These are phyloP conservation scores for Beauveria asiatica DNA, from an alignment of 2,329 filamentous ascomycete genomes.

Conservation along the genomic window DNA sequence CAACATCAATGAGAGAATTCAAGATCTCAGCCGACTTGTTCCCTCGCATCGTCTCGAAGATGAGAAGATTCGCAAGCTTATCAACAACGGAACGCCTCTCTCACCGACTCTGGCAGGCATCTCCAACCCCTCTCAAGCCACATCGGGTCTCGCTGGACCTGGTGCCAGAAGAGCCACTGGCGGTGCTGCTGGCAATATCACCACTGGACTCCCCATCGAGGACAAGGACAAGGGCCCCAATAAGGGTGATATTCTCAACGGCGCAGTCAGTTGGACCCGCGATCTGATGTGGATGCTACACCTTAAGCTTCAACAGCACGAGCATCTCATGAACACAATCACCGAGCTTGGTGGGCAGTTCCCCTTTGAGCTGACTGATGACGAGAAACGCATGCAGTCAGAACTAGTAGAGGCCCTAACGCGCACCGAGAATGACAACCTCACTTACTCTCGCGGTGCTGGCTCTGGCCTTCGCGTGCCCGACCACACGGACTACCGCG, in stretches of 20 bases:
- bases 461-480: conserved; percentile 86
- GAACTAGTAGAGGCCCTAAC: conserved; percentile 82
- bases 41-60: conserved; percentile 89
- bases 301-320: conserved; percentile 80
- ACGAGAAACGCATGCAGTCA: conserved; percentile 90
- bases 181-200: conserved; percentile 68
- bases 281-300: conserved; percentile 97
- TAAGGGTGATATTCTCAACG: conserved; percentile 97
- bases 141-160: conserved; percentile 78
- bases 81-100: conserved; percentile 83
- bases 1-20: conserved; percentile 98
- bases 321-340: conserved; percentile 72
- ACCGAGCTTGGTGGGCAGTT: conserved; percentile 63
- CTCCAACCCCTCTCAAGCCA: conserved; percentile 64
- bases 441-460: conserved; percentile 74
- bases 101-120: conserved; percentile 71
- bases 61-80: conserved; percentile 91
- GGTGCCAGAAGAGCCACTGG: conserved; percentile 72
- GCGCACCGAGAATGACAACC: conserved; percentile 67
- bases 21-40: conserved; percentile 89
- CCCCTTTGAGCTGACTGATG: conserved; percentile 78
- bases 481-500: conserved; percentile 84
- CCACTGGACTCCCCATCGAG: conserved; percentile 83
- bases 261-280: conserved; percentile 91
- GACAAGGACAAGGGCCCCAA: conserved; percentile 98